These are phyloP conservation scores for Debaryomycetaceae sp. DNA, from an alignment of 1,139 yeast genomes.

Conservation along the genomic window DNA sequence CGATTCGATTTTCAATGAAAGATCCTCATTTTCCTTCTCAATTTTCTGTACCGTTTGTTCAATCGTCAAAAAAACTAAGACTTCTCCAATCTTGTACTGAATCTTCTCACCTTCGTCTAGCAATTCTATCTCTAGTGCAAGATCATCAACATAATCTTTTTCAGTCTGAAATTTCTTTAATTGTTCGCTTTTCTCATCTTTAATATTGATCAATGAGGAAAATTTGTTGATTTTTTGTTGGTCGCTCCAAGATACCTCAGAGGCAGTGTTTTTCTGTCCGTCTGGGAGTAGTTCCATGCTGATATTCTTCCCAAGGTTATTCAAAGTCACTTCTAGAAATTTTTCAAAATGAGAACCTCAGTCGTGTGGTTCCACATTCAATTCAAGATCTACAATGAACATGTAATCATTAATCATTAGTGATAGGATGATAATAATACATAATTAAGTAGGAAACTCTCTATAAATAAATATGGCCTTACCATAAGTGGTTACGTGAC, in stretches of 20 bases:
- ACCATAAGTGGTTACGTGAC: conserved; percentile 38
- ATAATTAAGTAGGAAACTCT: background rate
- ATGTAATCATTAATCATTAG: background rate
- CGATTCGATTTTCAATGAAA: conserved; percentile 47
- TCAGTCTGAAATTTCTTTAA: conserved; percentile 57
- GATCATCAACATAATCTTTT: conserved; percentile 86
- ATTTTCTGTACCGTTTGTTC: conserved; percentile 62
- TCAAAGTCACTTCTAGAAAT: background rate
- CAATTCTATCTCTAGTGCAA: conserved; percentile 78
- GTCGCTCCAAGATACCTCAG: conserved; percentile 84
- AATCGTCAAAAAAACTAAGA: conserved; percentile 67
- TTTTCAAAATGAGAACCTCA: background rate
- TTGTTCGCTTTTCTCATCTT: conserved; percentile 53
- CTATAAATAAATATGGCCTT: conserved; percentile 1
- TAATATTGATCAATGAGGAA: conserved; percentile 72
- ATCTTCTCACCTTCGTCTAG: conserved; percentile 73
- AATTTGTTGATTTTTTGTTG: conserved; percentile 87
- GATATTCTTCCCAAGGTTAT: too few relatives aligned
- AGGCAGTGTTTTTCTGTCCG: conserved; percentile 60
- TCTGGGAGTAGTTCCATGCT: conserved; percentile 58
- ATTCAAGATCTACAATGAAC: too few relatives aligned
- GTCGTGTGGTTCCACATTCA: background rate
- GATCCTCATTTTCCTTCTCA: conserved; percentile 53
- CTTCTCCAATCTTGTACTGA: conserved; percentile 73
- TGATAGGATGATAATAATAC: conserved; percentile 1